Evolutionary conservation across 208 protist species (phyloP).

Genomic region (Trypanosoma mega): DNA sequence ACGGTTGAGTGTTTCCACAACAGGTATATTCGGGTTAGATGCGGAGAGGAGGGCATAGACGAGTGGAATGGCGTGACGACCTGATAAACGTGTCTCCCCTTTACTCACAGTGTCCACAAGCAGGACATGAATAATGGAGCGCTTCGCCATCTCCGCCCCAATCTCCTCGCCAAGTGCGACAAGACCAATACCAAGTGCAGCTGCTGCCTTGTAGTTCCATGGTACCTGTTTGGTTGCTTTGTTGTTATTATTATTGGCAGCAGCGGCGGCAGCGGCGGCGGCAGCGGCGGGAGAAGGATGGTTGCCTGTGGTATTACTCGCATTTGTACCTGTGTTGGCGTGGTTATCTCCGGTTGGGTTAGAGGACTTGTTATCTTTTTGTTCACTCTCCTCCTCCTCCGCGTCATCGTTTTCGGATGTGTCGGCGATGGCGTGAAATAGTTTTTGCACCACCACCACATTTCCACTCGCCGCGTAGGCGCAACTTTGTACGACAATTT

Average conservation of each 20-base stretch:
- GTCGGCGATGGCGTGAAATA: constrained; percentile 95
- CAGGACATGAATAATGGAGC: constrained; percentile 97
- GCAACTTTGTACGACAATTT: constrained; percentile 95
- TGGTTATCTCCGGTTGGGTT: too few species aligned
- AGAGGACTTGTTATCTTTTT: constrained; percentile 38
- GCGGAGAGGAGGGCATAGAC: constrained; percentile 96
- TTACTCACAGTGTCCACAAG: constrained; percentile 88
- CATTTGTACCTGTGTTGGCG: too few species aligned
- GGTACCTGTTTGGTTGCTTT: constrained; percentile 36
- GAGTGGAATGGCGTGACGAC: constrained; percentile 96
- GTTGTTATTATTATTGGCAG: constrained; percentile 37
- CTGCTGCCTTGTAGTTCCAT: constrained; percentile 92
- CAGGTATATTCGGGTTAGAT: constrained; percentile 93
- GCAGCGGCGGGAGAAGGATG: too few species aligned
- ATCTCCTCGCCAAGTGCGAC: constrained; percentile 98
- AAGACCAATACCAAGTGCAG: constrained; percentile 97
- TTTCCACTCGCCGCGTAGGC: constrained; percentile 99
- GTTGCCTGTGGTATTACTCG: too few species aligned
- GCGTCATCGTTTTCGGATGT: constrained; percentile 79
- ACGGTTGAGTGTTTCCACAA: constrained; percentile 98
- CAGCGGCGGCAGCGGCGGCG: too few species aligned
- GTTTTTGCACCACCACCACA: constrained; percentile 97
- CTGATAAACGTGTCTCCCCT: constrained; percentile 66
- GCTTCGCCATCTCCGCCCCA: constrained; percentile 97
- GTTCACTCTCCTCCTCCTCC: constrained; percentile 50